Percentiles rank a stretch among this genome's conserved stretches.
Evolutionary conservation across 805 yeast genomes (phyloP).

Genomic region (Debaryomyces maramus): DNA sequence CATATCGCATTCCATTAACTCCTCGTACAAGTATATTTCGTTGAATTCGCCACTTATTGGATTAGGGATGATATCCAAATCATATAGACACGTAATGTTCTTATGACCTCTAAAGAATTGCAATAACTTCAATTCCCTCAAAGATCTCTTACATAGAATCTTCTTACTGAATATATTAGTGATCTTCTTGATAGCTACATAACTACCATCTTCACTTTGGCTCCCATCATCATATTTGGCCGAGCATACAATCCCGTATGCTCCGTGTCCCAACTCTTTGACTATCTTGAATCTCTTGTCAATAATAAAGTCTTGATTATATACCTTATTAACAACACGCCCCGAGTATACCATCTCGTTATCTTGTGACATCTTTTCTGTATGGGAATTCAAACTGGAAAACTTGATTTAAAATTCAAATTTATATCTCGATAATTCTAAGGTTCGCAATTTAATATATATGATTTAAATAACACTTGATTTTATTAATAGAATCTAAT

Average conservation of each 20-base stretch:
- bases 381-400: background rate
- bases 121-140: constrained; percentile 84
- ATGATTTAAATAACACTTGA: background rate
- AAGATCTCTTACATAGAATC: constrained; percentile 86
- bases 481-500: background rate
- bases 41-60: constrained; percentile 65
- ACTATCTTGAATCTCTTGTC: constrained; percentile 86
- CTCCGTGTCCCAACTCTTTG: constrained; percentile 96
- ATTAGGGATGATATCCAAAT: constrained; percentile 85
- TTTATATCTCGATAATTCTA: background rate
- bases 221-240: constrained; percentile 81
- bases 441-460: no score
- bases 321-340: constrained; percentile 40
- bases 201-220: constrained; percentile 30
- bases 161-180: constrained; percentile 92
- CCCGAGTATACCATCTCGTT: constrained; percentile 21
- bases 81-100: constrained; percentile 92
- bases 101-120: constrained; percentile 96
- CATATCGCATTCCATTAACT: constrained; percentile 97
- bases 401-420: background rate
- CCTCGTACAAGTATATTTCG: constrained; percentile 92
- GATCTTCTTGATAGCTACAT: constrained; percentile 92
- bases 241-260: constrained; percentile 95
- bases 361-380: constrained; percentile 5
- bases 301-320: constrained; percentile 87